These are phyloP conservation scores for Gentiana dahurica DNA, from an alignment of 257 asterid genomes.

Conservation along the genomic window DNA sequence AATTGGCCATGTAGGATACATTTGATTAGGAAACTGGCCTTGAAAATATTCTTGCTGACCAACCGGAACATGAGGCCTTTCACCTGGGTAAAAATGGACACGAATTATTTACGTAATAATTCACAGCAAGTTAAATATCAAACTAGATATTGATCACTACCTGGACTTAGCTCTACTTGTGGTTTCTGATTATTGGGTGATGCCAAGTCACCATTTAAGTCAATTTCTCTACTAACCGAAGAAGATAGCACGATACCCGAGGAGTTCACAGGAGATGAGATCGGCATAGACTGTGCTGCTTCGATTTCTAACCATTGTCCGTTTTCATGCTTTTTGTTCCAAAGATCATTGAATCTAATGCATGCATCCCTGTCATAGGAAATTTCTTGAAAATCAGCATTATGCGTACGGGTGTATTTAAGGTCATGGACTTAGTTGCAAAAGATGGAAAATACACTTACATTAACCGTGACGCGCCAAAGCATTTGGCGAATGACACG, in stretches of 20 bases:
- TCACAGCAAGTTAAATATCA: not conserved
- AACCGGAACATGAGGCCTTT: constrained; percentile 29
- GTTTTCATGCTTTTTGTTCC: constrained; percentile 89
- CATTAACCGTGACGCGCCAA: constrained; percentile 86
- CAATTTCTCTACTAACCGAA: constrained; percentile 38
- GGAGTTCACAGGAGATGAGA: constrained; percentile 44
- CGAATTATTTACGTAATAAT: not conserved
- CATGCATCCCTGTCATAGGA: constrained; percentile 73
- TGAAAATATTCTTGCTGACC: constrained; percentile 63
- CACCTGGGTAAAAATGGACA: constrained; percentile 24
- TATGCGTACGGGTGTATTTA: not conserved
- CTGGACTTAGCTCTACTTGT: constrained; percentile 24
- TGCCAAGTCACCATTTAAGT: constrained; percentile 32
- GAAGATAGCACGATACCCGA: constrained; percentile 54
- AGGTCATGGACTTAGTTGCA: constrained; percentile 3
- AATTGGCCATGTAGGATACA: constrained; percentile 78
- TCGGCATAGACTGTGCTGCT: constrained; percentile 52
- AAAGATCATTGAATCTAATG: constrained; percentile 58
- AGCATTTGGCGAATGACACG: constrained; percentile 73
- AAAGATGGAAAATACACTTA: constrained; percentile 20
- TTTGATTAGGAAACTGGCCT: constrained; percentile 64
- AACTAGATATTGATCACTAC: constrained; percentile 24
- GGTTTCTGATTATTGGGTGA: constrained; percentile 38
- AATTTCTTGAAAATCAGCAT: constrained; percentile 6
- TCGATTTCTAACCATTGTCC: constrained; percentile 93